Percentiles rank a stretch among this genome's conserved stretches.
Evolutionary conservation across 352 stramenopile species (phyloP).

Genomic region (Globisporangium cederbergense): DNA sequence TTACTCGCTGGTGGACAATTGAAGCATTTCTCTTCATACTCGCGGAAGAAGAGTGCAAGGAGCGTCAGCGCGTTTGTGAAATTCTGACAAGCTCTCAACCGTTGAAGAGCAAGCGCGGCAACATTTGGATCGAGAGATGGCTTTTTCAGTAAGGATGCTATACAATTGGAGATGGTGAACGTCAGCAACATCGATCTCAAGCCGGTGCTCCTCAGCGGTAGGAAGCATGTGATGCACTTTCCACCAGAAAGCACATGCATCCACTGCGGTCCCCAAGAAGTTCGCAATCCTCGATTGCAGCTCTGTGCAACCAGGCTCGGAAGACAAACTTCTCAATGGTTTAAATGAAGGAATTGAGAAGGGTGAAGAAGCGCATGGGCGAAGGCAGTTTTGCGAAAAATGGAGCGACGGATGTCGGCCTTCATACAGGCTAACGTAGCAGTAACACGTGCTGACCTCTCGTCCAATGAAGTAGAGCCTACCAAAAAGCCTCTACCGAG

Average conservation of each 20-base stretch:
- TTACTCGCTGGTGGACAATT: conserved; percentile 21
- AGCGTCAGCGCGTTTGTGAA: conserved; percentile 13
- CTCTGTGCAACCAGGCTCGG: conserved; percentile 17
- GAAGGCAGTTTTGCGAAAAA: conserved; percentile 13
- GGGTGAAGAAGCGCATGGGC: conserved; percentile 22
- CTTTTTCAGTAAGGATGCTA: conserved; percentile 42
- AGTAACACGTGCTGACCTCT: conserved; percentile 59
- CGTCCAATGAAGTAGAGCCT: conserved; percentile 39
- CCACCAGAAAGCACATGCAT: conserved; percentile 18
- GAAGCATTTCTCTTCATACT: conserved; percentile 24
- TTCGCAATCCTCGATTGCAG: conserved; percentile 30
- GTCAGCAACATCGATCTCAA: conserved; percentile 1
- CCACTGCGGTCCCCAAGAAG: conserved; percentile 15
- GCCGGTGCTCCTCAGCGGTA: not conserved
- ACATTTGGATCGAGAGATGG: conserved; percentile 37
- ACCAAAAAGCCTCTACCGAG: conserved; percentile 21
- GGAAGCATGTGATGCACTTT: conserved; percentile 26
- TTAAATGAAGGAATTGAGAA: conserved; percentile 25
- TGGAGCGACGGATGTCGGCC: conserved; percentile 47
- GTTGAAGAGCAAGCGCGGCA: conserved; percentile 10
- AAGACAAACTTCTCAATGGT: conserved; percentile 12
- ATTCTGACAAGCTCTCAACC: conserved; percentile 14
- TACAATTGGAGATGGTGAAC: conserved; percentile 12
- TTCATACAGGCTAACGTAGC: conserved; percentile 38
- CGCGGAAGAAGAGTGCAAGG: conserved; percentile 24